Conservation (phyloP, 1,284 basidiomycete species). For the Malassezia arunalokei region DNA sequence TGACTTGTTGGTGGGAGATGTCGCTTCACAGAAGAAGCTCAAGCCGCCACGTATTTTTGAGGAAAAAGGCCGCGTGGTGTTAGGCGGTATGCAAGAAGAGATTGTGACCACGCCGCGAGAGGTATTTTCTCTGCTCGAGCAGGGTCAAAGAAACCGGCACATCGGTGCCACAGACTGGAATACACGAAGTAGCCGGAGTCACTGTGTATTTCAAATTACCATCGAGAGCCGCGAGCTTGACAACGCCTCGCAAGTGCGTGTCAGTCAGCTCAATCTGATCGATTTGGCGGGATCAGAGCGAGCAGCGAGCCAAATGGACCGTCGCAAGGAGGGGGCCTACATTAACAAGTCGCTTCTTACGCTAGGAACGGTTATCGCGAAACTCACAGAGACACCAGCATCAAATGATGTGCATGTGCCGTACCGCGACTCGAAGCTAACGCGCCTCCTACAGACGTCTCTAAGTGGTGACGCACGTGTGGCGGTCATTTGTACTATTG, state of each 20-base stretch:
- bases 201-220: slow-evolving; percentile 58
- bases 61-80: slow-evolving; percentile 48
- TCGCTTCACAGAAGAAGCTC: background rate
- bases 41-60: slow-evolving; percentile 33
- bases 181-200: slow-evolving; percentile 81
- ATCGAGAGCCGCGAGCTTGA: slow-evolving; percentile 27
- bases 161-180: slow-evolving; percentile 98
- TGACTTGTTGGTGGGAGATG: slow-evolving; percentile 48
- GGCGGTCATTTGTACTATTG: slow-evolving; percentile 53
- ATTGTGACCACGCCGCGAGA: slow-evolving; percentile 51
- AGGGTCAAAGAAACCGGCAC: slow-evolving; percentile 74
- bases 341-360: slow-evolving; percentile 48
- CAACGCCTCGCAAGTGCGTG: slow-evolving; percentile 23
- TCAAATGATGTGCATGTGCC: slow-evolving; percentile 48
- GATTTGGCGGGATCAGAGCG: slow-evolving; percentile 54
- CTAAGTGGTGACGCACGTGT: slow-evolving; percentile 52
- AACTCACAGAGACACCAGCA: slow-evolving; percentile 49
- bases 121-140: slow-evolving; percentile 57
- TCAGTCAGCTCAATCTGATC: slow-evolving; percentile 50
- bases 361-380: slow-evolving; percentile 52
- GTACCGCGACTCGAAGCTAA: slow-evolving; percentile 53
- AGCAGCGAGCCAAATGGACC: slow-evolving; percentile 51
- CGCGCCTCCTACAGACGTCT: slow-evolving; percentile 52
- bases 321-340: slow-evolving; percentile 50
- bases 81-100: slow-evolving; percentile 51